Base-by-base conservation (phyloP, 2,329 filamentous ascomycete genomes). In the Microsporum canis region DNA sequence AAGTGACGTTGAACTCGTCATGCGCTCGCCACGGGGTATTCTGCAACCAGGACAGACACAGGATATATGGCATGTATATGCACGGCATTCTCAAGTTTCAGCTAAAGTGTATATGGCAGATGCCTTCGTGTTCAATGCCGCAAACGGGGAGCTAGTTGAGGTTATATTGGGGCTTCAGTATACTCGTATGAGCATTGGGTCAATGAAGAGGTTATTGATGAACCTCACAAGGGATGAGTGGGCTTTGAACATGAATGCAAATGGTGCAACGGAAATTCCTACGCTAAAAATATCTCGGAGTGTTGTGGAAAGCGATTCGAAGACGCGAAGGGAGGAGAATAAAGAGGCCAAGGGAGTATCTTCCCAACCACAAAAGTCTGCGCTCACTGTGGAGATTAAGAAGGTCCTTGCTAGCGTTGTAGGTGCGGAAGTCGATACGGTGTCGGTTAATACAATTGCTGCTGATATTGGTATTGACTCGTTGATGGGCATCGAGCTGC, bases 71-170 rank as follows among this genome's bases (percentile, higher is more conserved):
- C 36, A 58, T 29, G 57, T 43, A 38, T 31, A 41, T 43, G 58
- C 58, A 36, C 27, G 23, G 5, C 58, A 59, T n/a, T 29, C 31
- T 17, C 58, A 33, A 17, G 3, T 43, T n/a, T 47, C 58, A 10
- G 58, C 39, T 5, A 51, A 45, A 17, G 29, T 27, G 6, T 49
- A 12, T n/a, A 23, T 51, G 33, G 41, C 27, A n/a, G 58, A 59
- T 51, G 58, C 41, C 4, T 59, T 59, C 33, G 43, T 59, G n/a
- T 59, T 59, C 29, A 38, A 59, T 51, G 3, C 58, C 4, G 12
- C 10, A 5, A 59, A 49, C 27, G 58, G 58, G 6, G 29, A 12
- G 31, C 38, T 59, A 17, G 41, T 59, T 7, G 41, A 59, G 33
- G 43, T 43, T 31, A 39, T 59, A 14, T 34, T 59, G 31, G 58